Evolutionary conservation across 2,329 filamentous ascomycete species (phyloP).

Genomic region (Didymella exigua): DNA sequence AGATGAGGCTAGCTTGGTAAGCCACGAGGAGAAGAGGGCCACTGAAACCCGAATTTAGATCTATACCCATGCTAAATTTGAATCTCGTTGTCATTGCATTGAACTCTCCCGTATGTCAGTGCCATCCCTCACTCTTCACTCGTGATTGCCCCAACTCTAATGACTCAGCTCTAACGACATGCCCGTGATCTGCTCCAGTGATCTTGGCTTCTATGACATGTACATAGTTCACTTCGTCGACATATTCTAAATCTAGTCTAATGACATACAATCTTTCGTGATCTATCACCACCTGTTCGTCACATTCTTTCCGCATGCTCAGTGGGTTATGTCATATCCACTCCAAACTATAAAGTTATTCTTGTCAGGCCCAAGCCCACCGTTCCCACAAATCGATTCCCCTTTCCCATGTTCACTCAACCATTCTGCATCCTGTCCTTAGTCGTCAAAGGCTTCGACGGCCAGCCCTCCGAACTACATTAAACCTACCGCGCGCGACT

Average conservation of each 20-base stretch:
- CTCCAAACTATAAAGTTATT: not conserved
- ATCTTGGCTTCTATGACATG: not conserved
- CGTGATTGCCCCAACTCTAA: not conserved
- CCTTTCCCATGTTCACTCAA: constrained; percentile 1
- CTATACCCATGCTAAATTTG: not conserved
- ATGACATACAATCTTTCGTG: not conserved
- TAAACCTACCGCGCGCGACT: not conserved
- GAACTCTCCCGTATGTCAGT: not conserved
- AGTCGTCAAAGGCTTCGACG: constrained; percentile 2
- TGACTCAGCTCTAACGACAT: not conserved
- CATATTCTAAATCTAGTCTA: not conserved
- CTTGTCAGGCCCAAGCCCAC: not conserved
- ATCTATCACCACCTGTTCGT: not conserved
- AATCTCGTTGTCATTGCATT: not conserved
- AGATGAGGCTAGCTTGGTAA: constrained; percentile 27
- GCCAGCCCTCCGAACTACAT: not conserved
- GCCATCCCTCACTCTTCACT: not conserved
- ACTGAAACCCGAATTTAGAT: not conserved
- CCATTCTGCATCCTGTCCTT: not conserved
- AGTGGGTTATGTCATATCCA: not conserved
- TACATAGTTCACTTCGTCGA: not conserved
- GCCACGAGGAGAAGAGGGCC: constrained; percentile 11
- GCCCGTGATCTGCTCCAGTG: not conserved
- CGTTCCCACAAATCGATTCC: not conserved
- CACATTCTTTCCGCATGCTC: not conserved